A percentile compares a stretch with the other conserved stretches of the same genome.
These are phyloP conservation scores for Echium plantagineum DNA, from an alignment of 257 asterid genomes.

Conservation along the genomic window DNA sequence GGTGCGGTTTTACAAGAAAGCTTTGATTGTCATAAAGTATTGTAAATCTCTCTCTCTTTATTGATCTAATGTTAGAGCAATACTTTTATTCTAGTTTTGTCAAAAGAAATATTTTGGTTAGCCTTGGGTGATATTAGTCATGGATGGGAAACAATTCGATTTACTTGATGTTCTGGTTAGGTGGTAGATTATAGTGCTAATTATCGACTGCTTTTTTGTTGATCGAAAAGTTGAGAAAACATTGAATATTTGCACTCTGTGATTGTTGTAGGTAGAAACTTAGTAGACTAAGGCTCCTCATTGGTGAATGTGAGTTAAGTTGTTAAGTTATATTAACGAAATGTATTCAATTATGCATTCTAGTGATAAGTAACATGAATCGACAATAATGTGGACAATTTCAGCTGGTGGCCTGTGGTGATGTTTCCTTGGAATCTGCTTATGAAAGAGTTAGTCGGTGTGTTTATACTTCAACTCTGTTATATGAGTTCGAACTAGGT, in stretches of 20 bases:
- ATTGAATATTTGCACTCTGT: no score
- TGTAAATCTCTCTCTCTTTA: background rate
- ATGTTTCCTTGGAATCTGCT: conserved; percentile 32
- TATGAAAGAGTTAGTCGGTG: conserved; percentile 32
- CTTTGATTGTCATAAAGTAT: background rate
- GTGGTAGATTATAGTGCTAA: no score
- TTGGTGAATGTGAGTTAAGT: no score
- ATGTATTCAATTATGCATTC: no score
- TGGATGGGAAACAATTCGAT: no score
- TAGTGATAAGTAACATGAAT: background rate
- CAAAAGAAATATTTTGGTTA: background rate
- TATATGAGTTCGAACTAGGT: conserved; percentile 22
- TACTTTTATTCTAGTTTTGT: background rate
- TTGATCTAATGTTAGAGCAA: background rate
- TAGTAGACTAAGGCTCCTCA: no score
- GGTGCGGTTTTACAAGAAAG: background rate
- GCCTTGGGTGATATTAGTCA: no score
- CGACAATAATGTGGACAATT: background rate
- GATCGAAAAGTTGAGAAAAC: no score
- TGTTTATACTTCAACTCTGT: conserved; percentile 27
- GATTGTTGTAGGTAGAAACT: no score
- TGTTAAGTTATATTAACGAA: no score
- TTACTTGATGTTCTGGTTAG: no score
- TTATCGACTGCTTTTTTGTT: no score
- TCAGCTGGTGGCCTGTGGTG: conserved; percentile 35